A percentile compares a stretch with the other conserved stretches of the same genome.
Evolutionary conservation across 2,329 filamentous ascomycete species (phyloP).

Genomic region (Cylindrodendrum hubeiense): DNA sequence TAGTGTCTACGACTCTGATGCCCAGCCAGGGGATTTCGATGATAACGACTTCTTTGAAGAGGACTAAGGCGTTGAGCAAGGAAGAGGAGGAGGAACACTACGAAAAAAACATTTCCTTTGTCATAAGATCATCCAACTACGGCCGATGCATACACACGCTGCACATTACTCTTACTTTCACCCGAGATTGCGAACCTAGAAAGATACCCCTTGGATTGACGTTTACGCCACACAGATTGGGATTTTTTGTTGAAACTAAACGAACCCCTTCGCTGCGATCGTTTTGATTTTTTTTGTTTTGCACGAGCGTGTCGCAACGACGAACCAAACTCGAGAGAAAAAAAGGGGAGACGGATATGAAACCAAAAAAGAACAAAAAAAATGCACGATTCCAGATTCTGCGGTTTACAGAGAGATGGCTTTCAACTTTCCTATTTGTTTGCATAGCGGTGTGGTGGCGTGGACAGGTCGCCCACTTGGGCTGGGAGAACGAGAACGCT

Average conservation of each 20-base stretch:
- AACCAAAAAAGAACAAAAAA: constrained; percentile 22
- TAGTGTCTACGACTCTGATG: constrained; percentile 71
- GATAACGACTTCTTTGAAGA: constrained; percentile 71
- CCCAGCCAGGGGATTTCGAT: constrained; percentile 69
- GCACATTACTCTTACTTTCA: constrained; percentile 43
- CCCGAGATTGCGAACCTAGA: constrained; percentile 52
- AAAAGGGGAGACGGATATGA: constrained; percentile 23
- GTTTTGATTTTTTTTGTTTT: constrained; percentile 32
- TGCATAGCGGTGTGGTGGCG: constrained; percentile 40
- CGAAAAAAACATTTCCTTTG: constrained; percentile 44
- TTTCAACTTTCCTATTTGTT: constrained; percentile 28
- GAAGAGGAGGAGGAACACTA: constrained; percentile 18
- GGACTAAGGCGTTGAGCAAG: constrained; percentile 45
- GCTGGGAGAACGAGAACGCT: constrained; percentile 18
- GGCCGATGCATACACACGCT: constrained; percentile 39
- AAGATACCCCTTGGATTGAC: constrained; percentile 56
- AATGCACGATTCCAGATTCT: constrained; percentile 22
- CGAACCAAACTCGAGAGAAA: constrained; percentile 12
- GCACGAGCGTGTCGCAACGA: constrained; percentile 18
- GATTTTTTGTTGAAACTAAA: constrained; percentile 25
- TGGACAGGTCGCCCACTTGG: constrained; percentile 19
- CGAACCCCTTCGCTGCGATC: constrained; percentile 17
- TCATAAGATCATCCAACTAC: constrained; percentile 40
- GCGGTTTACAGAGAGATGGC: constrained; percentile 25
- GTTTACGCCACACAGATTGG: constrained; percentile 45